Percentiles rank a stretch among this genome's conserved stretches.
Evolutionary conservation across 306 rosid species (phyloP).

Genomic region (Purshia tridentata): DNA sequence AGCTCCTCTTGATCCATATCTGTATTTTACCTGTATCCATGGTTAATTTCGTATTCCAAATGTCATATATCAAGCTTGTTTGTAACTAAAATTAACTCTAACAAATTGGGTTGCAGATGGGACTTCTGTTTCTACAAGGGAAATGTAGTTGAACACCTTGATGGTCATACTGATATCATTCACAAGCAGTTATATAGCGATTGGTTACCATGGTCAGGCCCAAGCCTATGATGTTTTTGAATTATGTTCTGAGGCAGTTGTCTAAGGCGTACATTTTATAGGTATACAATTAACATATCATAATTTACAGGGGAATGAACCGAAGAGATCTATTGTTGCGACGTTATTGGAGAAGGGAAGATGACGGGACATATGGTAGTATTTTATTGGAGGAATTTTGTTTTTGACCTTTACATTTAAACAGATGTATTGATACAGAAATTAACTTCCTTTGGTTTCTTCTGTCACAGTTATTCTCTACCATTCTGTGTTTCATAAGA

Average conservation of each 20-base stretch:
- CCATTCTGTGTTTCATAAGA: constrained; percentile 73
- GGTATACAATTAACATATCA: constrained; percentile 18
- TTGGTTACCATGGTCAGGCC: constrained; percentile 76
- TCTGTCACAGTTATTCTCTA: constrained; percentile 62
- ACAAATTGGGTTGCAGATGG: constrained; percentile 62
- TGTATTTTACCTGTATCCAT: neutral
- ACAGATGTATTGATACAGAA: neutral
- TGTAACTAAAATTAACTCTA: constrained; percentile 25
- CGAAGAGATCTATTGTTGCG: constrained; percentile 69
- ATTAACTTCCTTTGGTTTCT: constrained; percentile 29
- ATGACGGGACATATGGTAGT: constrained; percentile 89
- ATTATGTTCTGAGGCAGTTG: constrained; percentile 9
- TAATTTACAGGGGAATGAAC: constrained; percentile 70
- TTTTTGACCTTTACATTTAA: constrained; percentile 20
- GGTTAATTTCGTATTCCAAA: neutral
- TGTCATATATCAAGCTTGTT: neutral
- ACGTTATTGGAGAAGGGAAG: constrained; percentile 94
- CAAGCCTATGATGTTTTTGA: neutral
- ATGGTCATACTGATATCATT: constrained; percentile 89
- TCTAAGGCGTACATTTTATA: neutral
- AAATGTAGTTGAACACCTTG: constrained; percentile 76
- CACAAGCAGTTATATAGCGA: constrained; percentile 60
- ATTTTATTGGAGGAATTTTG: constrained; percentile 17
- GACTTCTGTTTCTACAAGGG: constrained; percentile 74
- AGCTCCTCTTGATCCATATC: neutral